Evolutionary conservation across 1,284 basidiomycete genomes (phyloP), one percentile per base, ranked within the genome.

Genomic region (Ustanciosporium gigantosporum): DNA sequence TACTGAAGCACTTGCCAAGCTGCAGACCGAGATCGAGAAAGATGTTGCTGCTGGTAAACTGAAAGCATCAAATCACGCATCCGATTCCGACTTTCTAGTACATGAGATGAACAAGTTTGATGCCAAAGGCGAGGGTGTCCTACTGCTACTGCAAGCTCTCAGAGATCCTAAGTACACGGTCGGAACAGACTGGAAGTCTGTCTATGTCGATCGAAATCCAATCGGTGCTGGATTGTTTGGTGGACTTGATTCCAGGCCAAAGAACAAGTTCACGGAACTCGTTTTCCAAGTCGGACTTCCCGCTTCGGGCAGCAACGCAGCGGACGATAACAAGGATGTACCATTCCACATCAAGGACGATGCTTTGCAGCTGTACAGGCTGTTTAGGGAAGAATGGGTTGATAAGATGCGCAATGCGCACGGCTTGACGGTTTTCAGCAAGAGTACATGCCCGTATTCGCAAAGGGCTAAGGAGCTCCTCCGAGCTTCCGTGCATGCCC

Each of bases 371-470:
- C 23, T 59, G 13, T 65, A 65, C 41, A 25, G 32, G 7, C 41
- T 56, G 0, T 59, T 48, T 3, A 50, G 61, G 19, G n/a, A 39
- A 6, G 51, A 59, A 9, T 65, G 61, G 61, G 56, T 56, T 6
- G n/a, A 14, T 16, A 39, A 22, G 7, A 37, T 58, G 14, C 55
- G 61, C 16, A 20, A 24, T 0, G 25, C 31, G 1, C 36, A 50
- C 13, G 57, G 57, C 2, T 25, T 67, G 3, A 64, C 55, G 13
- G 59, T 67, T 4, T 67, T 67, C 25, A 56, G 55, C 50, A 67
- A 67, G 31, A 52, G 47, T 45, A 64, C 59, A 40, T 67, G 65
- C 32, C 60, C 65, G 13, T 60, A 59, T 32, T 59, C 55, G 21
- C 46, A 59, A 13, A 51, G 38, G 7, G 51, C 59, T 9, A 67